Base-by-base conservation (phyloP, 768 basidiomycete genomes). In the Calocybe gangraenosa region DNA sequence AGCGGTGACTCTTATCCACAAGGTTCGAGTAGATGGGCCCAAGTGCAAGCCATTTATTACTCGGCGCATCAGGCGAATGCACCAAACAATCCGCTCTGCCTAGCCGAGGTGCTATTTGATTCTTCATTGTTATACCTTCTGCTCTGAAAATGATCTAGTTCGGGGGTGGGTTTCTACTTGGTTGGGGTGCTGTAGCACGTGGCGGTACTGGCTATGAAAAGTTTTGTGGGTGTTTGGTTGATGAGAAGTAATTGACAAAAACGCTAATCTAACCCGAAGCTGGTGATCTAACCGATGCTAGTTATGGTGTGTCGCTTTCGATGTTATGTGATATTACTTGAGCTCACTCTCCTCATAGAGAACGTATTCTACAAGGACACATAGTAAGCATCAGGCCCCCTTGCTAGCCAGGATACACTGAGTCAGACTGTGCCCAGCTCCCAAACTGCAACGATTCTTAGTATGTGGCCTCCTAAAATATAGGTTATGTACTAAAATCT, bases 1-100 rank as follows among this genome's bases (percentile, higher is more conserved):
- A 76, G 74, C 52, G 74, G 71, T 6, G 75, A 77, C 50, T 75
- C 74, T 1, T 77, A 77, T 48, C 75, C 75, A 14, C 73, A 75
- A 56, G 75, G 75, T 20, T 41, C 61, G 11, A 70, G 65, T 34
- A 65, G 65, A 31, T 76, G 74, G 74, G 65, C 70, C 6, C 72
- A 76, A 58, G 74, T 75, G 1, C 74, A 75, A 40, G 54, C 74
- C 5, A 65, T 75, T 7, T 77, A 76, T 47, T 71, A 69, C 51
- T 72, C 73, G 9, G 61, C 61, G 20, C 74, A 75, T 45, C 52
- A 66, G 41, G 65, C 66, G 1, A 67, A 65, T 11, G 74, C 73
- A 8, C 70, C 65, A 3, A 73, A 56, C 37, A 69, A 73, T 49
- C 75, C 73, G n/a, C 66, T 76, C 22, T 75, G 75, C 52, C 65